Base-by-base conservation (phyloP, 768 basidiomycete genomes). In the Serendipita vermifera region DNA sequence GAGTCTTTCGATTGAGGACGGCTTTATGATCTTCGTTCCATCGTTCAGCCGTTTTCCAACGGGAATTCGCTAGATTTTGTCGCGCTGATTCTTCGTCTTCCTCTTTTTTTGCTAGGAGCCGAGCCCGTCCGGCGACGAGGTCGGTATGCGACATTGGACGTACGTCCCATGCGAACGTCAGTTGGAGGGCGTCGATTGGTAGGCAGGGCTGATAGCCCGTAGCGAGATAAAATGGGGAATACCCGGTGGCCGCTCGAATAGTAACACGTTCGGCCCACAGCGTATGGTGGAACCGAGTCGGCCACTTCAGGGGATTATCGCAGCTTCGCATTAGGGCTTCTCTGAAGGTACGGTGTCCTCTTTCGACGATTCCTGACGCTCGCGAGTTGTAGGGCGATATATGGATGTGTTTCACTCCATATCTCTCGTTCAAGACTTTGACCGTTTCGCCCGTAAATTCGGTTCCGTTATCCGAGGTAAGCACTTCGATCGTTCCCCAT, bases 381-480 rank as follows among this genome's bases (percentile, higher is more conserved):
- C 64, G 62, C 1, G 65, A 66, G 55, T 73, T 72, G 55, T 71
- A 72, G 1, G 66, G 59, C 1, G 65, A 69, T 9, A 72, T 69
- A 0, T 57, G 27, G 33, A 71, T 60, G 13, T 70, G 70, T 3
- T 55, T 46, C 22, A 69, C 60, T 3, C 62, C 56, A 48, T 69
- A 70, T 6, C 63, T 61, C 2, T 53, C 39, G 0, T 68, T 38
- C 0, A 69, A 54, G 1, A 62, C 55, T 7, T 39, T n/a, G 1
- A 64, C 64, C 0, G 64, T 64, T 0, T n/a, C n/a, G n/a, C 62
- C 65, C 36, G 58, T 58, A 0, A 60, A 62, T 35, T 62, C 64
- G 1, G 62, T 15, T 3, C 71, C 65, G 59, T 77, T 77, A 57
- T 77, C 75, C 0, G 70, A 73, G 0, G 75, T 66, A 15, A 77